phyloP scores from a whole-genome alignment of 2,329 filamentous ascomycete species.

The Phaeosphaeria sp. region DNA sequence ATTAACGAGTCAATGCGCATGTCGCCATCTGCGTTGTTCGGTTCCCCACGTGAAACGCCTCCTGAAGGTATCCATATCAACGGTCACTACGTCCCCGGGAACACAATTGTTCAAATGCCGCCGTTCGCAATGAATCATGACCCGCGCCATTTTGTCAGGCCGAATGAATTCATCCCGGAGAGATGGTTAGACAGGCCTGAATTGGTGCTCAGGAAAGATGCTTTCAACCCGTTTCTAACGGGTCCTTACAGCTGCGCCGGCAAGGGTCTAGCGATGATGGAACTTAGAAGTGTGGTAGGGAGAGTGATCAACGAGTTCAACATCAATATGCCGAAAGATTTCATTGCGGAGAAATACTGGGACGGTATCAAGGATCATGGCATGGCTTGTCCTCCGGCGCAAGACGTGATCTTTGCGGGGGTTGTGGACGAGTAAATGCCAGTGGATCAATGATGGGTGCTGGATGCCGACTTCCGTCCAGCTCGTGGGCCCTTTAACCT shows the following conservation, averaged over 20 bases:
- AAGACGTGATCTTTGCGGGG: constrained; percentile 21
- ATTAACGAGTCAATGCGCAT: constrained; percentile 39
- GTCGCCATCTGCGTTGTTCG: constrained; percentile 34
- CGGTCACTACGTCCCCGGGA: constrained; percentile 32
- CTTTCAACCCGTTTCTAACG: constrained; percentile 74
- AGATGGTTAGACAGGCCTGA: constrained; percentile 28
- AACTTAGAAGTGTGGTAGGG: constrained; percentile 68
- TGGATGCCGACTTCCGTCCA: no score
- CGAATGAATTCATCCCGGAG: constrained; percentile 35
- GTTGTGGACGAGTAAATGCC: neutral
- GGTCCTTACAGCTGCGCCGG: constrained; percentile 74
- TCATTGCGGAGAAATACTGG: constrained; percentile 22
- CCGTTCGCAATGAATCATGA: constrained; percentile 26
- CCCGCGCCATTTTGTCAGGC: constrained; percentile 23
- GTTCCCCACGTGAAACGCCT: constrained; percentile 36
- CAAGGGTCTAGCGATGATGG: constrained; percentile 68
- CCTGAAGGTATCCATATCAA: constrained; percentile 34
- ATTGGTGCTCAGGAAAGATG: constrained; percentile 45
- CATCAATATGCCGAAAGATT: constrained; percentile 25
- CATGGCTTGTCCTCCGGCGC: constrained; percentile 27
- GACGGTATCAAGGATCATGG: constrained; percentile 31
- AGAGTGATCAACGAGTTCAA: constrained; percentile 67
- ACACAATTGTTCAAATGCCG: constrained; percentile 32
- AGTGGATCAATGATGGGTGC: no score
- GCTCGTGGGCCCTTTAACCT: no score